A percentile compares a stretch with the other conserved stretches of the same genome.
Evolutionary conservation across 169 alveolate genomes (phyloP).

Genomic region (Plasmodium ovale): DNA sequence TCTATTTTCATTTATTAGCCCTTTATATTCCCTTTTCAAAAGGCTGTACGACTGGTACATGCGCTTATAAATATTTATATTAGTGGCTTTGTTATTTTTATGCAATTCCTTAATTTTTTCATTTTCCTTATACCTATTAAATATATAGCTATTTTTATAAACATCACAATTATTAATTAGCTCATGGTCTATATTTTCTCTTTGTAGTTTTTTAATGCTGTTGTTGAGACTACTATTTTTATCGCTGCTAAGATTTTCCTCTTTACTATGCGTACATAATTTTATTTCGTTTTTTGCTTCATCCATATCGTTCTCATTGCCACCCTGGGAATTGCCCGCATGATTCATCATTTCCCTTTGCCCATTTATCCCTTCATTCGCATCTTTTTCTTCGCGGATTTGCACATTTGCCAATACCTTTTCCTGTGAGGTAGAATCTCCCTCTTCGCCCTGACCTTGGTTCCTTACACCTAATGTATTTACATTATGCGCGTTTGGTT

Average conservation of each 20-base stretch:
- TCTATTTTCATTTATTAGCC: slow-evolving; percentile 22
- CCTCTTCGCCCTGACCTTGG: not conserved
- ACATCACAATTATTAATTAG: not conserved
- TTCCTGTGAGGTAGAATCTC: not conserved
- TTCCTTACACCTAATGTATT: not conserved
- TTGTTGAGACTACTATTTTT: not conserved
- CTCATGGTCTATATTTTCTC: not conserved
- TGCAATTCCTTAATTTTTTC: slow-evolving; percentile 45
- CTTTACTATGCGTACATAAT: not conserved
- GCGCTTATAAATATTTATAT: slow-evolving; percentile 58
- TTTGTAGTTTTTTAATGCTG: not conserved
- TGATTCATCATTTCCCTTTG: not conserved
- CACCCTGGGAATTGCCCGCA: not conserved
- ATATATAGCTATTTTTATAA: not conserved
- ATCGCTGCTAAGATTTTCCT: too few species aligned
- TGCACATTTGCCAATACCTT: not conserved
- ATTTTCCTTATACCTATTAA: not conserved
- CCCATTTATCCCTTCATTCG: not conserved
- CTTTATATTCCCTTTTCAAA: slow-evolving; percentile 47
- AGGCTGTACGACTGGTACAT: slow-evolving; percentile 65
- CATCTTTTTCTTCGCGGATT: not conserved
- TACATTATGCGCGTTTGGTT: not conserved
- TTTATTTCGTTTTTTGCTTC: not conserved
- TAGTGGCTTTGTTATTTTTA: slow-evolving; percentile 47
- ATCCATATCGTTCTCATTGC: not conserved